phyloP scores from a whole-genome alignment of 2,329 filamentous ascomycete species.

The Emericellopsis cladophorae region DNA sequence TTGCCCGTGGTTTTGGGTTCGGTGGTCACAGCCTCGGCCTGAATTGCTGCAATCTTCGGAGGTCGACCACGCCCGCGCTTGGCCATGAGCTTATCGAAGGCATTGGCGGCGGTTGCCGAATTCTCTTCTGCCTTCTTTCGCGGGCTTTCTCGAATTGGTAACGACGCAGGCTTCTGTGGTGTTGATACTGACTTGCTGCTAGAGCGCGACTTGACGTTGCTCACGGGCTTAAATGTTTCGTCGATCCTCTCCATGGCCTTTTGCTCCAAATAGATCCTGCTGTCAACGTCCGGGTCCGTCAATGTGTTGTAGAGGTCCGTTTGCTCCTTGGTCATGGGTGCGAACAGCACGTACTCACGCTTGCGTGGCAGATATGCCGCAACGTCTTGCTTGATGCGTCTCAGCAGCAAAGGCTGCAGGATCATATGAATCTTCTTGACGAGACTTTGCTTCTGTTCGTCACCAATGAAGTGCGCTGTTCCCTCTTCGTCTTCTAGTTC shows the following conservation, averaged over 20 bases:
- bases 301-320: constrained; percentile 72
- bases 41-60: constrained; percentile 3
- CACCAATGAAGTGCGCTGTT: constrained; percentile 66
- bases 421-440: constrained; percentile 79
- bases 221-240: constrained; percentile 10
- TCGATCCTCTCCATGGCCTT: constrained; percentile 56
- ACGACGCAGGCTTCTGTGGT: constrained; percentile 7
- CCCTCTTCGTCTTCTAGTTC: constrained; percentile 74
- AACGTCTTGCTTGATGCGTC: constrained; percentile 86
- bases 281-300: constrained; percentile 42
- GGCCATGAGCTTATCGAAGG: constrained; percentile 42
- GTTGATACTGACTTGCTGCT: constrained; percentile 4
- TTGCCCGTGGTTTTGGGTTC: constrained; percentile 13
- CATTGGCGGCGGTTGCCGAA: constrained; percentile 21
- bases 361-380: constrained; percentile 89
- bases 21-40: constrained; percentile 4
- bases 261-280: constrained; percentile 67
- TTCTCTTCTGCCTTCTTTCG: constrained; percentile 12
- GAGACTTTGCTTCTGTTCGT: constrained; percentile 46
- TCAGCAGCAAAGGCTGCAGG: constrained; percentile 77
- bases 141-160: constrained; percentile 23
- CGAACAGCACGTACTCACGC: constrained; percentile 89
- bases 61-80: constrained; percentile 14
- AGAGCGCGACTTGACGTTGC: constrained; percentile 7
- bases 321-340: constrained; percentile 81